phyloP scores from a whole-genome alignment of 176 grass and related monocot species.

The Phyllostachys edulis region DNA sequence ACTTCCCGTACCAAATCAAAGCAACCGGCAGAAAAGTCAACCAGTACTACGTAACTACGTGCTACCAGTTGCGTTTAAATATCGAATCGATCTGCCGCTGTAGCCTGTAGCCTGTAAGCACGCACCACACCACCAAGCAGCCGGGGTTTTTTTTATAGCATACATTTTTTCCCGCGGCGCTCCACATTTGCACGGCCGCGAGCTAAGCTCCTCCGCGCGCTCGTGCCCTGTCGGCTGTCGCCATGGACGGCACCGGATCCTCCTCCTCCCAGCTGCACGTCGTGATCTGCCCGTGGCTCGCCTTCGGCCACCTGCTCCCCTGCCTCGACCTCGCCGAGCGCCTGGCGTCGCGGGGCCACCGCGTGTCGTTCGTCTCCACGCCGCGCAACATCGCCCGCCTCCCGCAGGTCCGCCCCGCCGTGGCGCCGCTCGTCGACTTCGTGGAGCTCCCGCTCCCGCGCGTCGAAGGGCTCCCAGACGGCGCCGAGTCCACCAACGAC shows the following conservation, averaged over 20 bases:
- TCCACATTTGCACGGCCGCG: no score
- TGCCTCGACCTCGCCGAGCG: slow-evolving; percentile 27
- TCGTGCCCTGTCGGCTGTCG: background rate
- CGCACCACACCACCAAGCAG: no score
- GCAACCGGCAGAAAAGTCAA: no score
- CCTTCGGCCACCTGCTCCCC: slow-evolving; percentile 34
- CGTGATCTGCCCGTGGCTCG: slow-evolving; percentile 32
- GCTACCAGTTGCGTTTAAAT: no score
- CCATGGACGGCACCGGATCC: background rate
- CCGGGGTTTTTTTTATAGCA: no score
- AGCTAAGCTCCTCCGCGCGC: no score
- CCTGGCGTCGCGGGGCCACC: slow-evolving; percentile 15
- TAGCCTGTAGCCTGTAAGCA: no score
- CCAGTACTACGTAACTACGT: no score
- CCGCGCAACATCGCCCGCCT: slow-evolving; percentile 20
- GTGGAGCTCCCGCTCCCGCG: slow-evolving; percentile 23
- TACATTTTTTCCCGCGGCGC: no score
- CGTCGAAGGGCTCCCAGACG: background rate
- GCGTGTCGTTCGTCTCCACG: slow-evolving; percentile 22
- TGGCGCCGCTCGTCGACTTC: slow-evolving; percentile 20
- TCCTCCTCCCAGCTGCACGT: background rate
- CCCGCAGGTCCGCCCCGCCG: background rate
- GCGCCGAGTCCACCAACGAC: slow-evolving; percentile 41
- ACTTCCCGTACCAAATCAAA: no score
- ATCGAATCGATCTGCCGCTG: no score